Evolutionary conservation across 164 flowering plant species (phyloP), one percentile per base, ranked within the genome.

Genomic region (Stephania yunnanensis): DNA sequence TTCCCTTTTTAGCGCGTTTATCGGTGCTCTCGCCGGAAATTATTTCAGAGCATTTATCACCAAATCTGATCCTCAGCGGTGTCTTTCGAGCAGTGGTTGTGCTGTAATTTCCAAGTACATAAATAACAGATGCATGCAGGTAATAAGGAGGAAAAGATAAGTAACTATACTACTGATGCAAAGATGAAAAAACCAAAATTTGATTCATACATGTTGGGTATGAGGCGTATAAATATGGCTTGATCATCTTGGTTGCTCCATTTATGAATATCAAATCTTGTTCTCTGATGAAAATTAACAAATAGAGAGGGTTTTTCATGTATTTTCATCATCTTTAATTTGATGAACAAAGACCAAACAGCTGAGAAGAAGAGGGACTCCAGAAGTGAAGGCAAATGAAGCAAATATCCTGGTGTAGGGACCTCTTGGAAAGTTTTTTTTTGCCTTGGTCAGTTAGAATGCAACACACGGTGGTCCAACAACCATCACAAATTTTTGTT

Each of bases 1-100:
- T 87, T 10, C 95, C 97, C 78, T 84, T 86, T 77, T 81, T 84
- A 81, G 1, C 1, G 42, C 42, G 10, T 46, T 76, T 48, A 20
- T 46, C 68, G 3, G 30, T 50, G 46, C 71, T 50, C 66, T 58
- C 79, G 66, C 72, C 42, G 20, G 77, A 75, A 76, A 78, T 82
- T 7, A 15, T 52, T 20, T 69, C 72, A 70, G 71, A 80, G 71
- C 42, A 25, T 63, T 77, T 84, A 76, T 52, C 48, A 73, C 64
- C 64, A 3, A 19, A 29, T 50, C 46, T 58, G 13, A 36, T 42
- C 7, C 30, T 8, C 11, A 46, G 36, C 58, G 36, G 17, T 55
- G 25, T 76, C 30, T 70, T 25, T 77, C 30, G 70, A 29, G 77
- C 65, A 61, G 53, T 48, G n/a, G 71, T 70, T 68, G 71, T 66